These are phyloP conservation scores for Ceratocystis harringtonii DNA, from an alignment of 2,329 filamentous ascomycete species.

Conservation along the genomic window DNA sequence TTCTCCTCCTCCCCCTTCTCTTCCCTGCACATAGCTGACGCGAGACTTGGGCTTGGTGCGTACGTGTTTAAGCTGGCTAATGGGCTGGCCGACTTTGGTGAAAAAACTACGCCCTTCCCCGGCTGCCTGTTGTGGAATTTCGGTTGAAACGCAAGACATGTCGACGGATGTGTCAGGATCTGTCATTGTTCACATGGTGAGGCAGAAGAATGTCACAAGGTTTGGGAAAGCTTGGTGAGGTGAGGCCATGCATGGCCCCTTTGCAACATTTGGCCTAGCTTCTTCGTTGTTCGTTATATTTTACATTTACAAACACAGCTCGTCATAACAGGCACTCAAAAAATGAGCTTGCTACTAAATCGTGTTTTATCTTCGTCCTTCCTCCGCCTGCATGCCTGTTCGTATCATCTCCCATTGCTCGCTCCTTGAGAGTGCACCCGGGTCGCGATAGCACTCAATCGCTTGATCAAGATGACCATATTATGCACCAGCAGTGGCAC, in stretches of 20 bases:
- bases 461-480: conserved; percentile 46
- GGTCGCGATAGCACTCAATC: conserved; percentile 37
- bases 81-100: not conserved
- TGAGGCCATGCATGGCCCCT: not conserved
- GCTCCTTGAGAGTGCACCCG: conserved; percentile 6
- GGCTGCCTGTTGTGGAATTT: not conserved
- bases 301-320: not conserved
- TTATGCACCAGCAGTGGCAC: conserved; percentile 52
- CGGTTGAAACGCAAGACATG: not conserved
- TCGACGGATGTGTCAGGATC: not conserved
- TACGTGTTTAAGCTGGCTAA: not conserved
- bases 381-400: not conserved
- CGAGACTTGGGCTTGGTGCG: too few species aligned
- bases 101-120: not conserved
- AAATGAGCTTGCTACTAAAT: too few species aligned
- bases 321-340: too few species aligned
- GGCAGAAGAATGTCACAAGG: not conserved
- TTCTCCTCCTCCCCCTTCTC: not conserved
- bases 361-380: not conserved
- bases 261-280: not conserved
- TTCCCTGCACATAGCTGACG: too few species aligned
- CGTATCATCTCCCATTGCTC: not conserved
- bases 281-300: not conserved
- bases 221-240: not conserved
- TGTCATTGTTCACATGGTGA: not conserved